phyloP scores from a whole-genome alignment of 2,329 filamentous ascomycete genomes.

The Sporothrix dimorphospora region DNA sequence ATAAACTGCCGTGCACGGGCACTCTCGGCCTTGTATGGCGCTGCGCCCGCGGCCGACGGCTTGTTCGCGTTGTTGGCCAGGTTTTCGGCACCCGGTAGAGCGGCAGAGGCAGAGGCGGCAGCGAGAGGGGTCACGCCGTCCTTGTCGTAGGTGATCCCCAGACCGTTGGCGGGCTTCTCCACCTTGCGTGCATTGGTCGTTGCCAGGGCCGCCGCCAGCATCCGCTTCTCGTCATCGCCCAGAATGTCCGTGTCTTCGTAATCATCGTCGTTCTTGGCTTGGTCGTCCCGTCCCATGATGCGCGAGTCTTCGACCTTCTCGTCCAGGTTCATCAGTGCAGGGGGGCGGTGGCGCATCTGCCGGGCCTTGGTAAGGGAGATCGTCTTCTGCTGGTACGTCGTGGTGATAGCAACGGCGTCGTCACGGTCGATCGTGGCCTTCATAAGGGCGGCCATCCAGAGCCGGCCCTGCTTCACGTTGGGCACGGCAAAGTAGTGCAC shows the following conservation, averaged over 20 bases:
- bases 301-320: slow-evolving; percentile 44
- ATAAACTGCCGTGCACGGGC: slow-evolving; percentile 39
- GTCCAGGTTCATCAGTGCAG: slow-evolving; percentile 77
- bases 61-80: neutral
- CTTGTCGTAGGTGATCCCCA: slow-evolving; percentile 46
- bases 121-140: slow-evolving; percentile 40
- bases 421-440: slow-evolving; percentile 98
- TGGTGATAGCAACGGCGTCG: slow-evolving; percentile 75
- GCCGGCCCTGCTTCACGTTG: slow-evolving; percentile 80
- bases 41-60: slow-evolving; percentile 28
- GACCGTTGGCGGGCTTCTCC: slow-evolving; percentile 36
- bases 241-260: slow-evolving; percentile 29
- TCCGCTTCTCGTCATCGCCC: slow-evolving; percentile 34
- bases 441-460: slow-evolving; percentile 99
- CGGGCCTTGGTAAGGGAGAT: slow-evolving; percentile 89
- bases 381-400: slow-evolving; percentile 95
- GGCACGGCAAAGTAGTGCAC: slow-evolving; percentile 98
- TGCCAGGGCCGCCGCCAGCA: slow-evolving; percentile 33
- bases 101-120: neutral
- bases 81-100: neutral
- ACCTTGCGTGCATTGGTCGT: slow-evolving; percentile 33
- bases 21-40: slow-evolving; percentile 41
- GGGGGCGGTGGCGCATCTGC: slow-evolving; percentile 85
- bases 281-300: slow-evolving; percentile 14
- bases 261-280: slow-evolving; percentile 35